Percentiles rank a stretch among this genome's conserved stretches.
Evolutionary conservation across 2,329 filamentous ascomycete genomes (phyloP).

Genomic region (Penicillium rolfsii): DNA sequence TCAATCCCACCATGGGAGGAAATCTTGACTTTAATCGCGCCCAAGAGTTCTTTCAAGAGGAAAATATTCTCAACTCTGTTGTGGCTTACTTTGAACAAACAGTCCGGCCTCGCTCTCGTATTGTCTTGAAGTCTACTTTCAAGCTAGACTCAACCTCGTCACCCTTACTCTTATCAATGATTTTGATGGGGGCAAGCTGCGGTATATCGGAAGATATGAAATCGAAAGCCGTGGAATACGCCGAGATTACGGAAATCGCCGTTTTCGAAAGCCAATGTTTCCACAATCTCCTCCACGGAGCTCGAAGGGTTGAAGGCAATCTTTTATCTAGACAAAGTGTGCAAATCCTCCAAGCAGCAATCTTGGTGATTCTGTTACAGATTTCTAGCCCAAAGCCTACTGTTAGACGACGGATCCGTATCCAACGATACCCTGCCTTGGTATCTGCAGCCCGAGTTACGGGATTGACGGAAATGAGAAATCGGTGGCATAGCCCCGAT

Average conservation of each 20-base stretch:
- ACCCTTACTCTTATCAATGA: constrained; percentile 8
- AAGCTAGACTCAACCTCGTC: constrained; percentile 8
- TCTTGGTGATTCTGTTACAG: constrained; percentile 18
- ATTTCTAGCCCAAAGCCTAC: constrained; percentile 15
- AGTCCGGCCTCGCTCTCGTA: constrained; percentile 21
- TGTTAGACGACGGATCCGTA: constrained; percentile 15
- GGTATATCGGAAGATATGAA: constrained; percentile 1
- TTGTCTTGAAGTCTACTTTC: constrained; percentile 19
- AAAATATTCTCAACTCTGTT: constrained; percentile 12
- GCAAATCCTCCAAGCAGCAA: constrained; percentile 17
- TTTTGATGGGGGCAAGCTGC: constrained; percentile 16
- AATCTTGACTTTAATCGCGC: background rate
- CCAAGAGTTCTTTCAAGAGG: constrained; percentile 11
- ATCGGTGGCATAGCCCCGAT: constrained; percentile 14
- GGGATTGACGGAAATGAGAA: constrained; percentile 10
- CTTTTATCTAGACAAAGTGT: background rate
- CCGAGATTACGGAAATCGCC: constrained; percentile 7
- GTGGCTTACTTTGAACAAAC: constrained; percentile 22
- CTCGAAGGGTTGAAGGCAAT: constrained; percentile 1
- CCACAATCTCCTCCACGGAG: constrained; percentile 2
- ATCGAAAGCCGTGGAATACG: constrained; percentile 5
- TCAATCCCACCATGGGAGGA: background rate
- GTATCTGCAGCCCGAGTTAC: constrained; percentile 20
- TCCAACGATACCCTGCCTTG: constrained; percentile 20
- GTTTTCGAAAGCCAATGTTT: constrained; percentile 13